These are phyloP conservation scores for Daldinia concentrica DNA, from an alignment of 495 filamentous ascomycete species.

Conservation along the genomic window DNA sequence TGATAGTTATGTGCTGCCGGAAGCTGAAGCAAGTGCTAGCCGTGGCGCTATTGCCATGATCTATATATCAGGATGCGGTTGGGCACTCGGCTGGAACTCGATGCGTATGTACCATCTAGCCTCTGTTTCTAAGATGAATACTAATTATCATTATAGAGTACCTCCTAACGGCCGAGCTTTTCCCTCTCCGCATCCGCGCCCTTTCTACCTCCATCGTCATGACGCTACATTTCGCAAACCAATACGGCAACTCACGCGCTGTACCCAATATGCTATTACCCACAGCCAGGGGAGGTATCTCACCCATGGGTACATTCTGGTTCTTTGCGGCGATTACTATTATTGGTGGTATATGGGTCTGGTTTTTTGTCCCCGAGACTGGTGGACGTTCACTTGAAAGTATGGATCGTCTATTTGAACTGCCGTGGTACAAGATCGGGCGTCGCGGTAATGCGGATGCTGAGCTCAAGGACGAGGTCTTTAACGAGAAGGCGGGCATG, in stretches of 20 bases:
- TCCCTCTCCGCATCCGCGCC: conserved; percentile 67
- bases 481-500: conserved; percentile 40
- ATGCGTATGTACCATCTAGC: conserved; percentile 54
- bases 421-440: conserved; percentile 74
- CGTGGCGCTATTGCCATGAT: conserved; percentile 71
- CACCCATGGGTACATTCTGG: conserved; percentile 67
- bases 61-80: conserved; percentile 71
- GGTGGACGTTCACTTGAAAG: conserved; percentile 68
- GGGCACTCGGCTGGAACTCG: conserved; percentile 78
- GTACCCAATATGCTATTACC: conserved; percentile 66
- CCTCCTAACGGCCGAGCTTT: conserved; percentile 77
- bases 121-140: not conserved
- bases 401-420: conserved; percentile 74
- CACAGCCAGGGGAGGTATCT: conserved; percentile 57
- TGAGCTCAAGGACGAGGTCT: conserved; percentile 54
- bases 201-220: conserved; percentile 62
- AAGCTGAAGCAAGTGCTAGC: conserved; percentile 51
- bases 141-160: conserved; percentile 55
- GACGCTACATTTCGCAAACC: conserved; percentile 74
- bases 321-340: conserved; percentile 72
- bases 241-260: conserved; percentile 73
- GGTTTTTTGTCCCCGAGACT: conserved; percentile 74
- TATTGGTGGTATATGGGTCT: conserved; percentile 65
- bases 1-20: conserved; percentile 41
- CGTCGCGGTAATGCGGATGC: conserved; percentile 66